Conservation (phyloP, 2,329 filamentous ascomycete species). For the Colletotrichum lupini region DNA sequence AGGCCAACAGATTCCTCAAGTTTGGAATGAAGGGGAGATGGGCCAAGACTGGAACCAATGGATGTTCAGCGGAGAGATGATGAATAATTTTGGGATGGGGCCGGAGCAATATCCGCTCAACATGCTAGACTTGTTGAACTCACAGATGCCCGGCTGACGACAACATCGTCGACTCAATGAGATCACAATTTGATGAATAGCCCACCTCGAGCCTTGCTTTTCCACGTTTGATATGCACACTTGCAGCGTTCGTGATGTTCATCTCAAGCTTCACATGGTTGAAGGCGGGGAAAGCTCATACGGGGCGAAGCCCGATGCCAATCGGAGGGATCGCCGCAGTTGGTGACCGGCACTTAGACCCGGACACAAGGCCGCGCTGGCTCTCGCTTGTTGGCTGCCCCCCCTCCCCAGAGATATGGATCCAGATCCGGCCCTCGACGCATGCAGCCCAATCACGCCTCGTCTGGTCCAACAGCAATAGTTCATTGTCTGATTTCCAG, state of each 20-base stretch:
- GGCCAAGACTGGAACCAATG: conserved; percentile 40
- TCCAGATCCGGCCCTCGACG: not conserved
- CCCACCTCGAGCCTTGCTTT: conserved; percentile 1
- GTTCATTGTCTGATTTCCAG: not conserved
- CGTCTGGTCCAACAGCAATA: not conserved
- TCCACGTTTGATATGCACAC: not conserved
- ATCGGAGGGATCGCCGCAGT: conserved; percentile 19
- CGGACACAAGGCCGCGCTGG: conserved; percentile 20
- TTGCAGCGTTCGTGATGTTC: conserved; percentile 9
- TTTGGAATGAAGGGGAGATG: conserved; percentile 23
- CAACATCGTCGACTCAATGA: not conserved
- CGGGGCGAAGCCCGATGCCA: conserved; percentile 11
- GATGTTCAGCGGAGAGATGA: conserved; percentile 40
- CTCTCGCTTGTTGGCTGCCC: not conserved
- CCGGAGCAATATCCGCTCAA: conserved; percentile 38
- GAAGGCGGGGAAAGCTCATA: not conserved
- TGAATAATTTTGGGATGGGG: conserved; percentile 36
- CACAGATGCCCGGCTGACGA: conserved; percentile 41
- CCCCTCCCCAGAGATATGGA: not conserved
- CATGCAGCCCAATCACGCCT: conserved; percentile 22
- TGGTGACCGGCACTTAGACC: not conserved
- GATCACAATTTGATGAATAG: not conserved
- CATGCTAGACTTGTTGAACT: conserved; percentile 41
- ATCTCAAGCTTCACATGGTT: not conserved
- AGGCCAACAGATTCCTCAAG: conserved; percentile 3